phyloP scores from a whole-genome alignment of 768 basidiomycete species.

The Kwoniella dendrophila region DNA sequence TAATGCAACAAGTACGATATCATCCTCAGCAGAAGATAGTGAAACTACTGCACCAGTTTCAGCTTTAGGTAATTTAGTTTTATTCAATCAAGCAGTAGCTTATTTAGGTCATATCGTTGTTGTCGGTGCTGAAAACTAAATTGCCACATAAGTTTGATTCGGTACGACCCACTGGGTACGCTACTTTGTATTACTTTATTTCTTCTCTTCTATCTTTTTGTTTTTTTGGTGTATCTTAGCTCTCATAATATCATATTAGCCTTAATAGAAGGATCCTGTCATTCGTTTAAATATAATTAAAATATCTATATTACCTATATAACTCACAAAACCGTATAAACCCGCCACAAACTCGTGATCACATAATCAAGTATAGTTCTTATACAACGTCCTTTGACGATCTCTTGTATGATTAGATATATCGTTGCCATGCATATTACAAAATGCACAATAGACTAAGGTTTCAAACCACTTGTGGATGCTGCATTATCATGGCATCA shows the following conservation, averaged over 20 bases:
- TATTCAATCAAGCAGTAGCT: conserved; percentile 45
- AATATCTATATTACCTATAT: background rate
- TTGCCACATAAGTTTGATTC: background rate
- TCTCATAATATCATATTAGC: conserved; percentile 8
- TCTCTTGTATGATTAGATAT: conserved; percentile 11
- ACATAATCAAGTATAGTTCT: background rate
- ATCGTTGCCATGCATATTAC: background rate
- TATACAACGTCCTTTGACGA: background rate
- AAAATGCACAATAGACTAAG: background rate
- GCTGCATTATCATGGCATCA: too few relatives aligned
- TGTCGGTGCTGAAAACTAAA: conserved; percentile 32
- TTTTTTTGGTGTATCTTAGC: conserved; percentile 18
- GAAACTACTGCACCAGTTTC: conserved; percentile 7
- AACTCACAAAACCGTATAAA: background rate
- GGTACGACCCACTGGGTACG: background rate
- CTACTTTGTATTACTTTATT: background rate
- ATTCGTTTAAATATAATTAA: background rate
- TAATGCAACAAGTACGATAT: conserved; percentile 22
- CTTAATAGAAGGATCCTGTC: background rate
- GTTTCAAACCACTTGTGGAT: too few relatives aligned
- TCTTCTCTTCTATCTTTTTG: conserved; percentile 2
- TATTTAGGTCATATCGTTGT: conserved; percentile 44
- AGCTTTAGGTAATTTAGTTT: conserved; percentile 33
- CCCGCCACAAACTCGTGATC: too few relatives aligned
- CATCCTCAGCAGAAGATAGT: conserved; percentile 4